phyloP scores from a whole-genome alignment of 176 grass and related monocot species.

The Oryza australiensis region DNA sequence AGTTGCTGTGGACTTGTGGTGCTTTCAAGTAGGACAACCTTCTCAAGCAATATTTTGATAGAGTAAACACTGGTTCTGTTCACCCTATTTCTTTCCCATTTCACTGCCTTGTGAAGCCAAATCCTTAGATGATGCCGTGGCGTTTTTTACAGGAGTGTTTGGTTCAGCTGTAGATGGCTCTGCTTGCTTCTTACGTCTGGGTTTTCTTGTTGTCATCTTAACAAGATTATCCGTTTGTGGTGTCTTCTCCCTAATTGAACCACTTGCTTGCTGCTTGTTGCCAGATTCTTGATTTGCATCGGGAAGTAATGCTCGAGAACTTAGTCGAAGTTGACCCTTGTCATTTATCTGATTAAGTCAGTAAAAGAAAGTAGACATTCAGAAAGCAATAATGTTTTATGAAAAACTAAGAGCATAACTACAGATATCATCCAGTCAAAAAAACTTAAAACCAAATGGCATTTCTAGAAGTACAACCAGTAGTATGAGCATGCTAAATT shows the following conservation, averaged over 20 bases:
- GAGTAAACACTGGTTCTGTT: not conserved
- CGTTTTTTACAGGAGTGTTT: conserved; percentile 29
- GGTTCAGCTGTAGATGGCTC: conserved; percentile 36
- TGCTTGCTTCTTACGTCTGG: conserved; percentile 51
- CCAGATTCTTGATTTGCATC: conserved; percentile 55
- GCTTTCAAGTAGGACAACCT: not conserved
- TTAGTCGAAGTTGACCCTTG: conserved; percentile 92
- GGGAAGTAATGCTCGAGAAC: conserved; percentile 77
- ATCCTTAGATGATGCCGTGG: conserved; percentile 27
- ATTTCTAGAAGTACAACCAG: conserved; percentile 33
- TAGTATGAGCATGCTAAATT: conserved; percentile 19
- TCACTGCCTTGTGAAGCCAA: conserved; percentile 33
- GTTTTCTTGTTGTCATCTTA: conserved; percentile 49
- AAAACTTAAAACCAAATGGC: conserved; percentile 2
- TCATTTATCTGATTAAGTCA: conserved; percentile 75
- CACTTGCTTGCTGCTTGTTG: conserved; percentile 42
- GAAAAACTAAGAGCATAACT: not conserved
- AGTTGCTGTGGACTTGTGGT: not conserved
- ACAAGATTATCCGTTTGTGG: conserved; percentile 39
- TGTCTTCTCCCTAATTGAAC: conserved; percentile 60
- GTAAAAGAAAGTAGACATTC: conserved; percentile 23
- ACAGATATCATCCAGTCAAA: conserved; percentile 13
- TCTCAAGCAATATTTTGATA: conserved; percentile 3
- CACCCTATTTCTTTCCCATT: conserved; percentile 14
- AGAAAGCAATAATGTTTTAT: conserved; percentile 8